Percentiles rank a stretch among this genome's conserved stretches.
Conservation (phyloP, 352 stramenopile genomes). For the Pythium sp. region DNA sequence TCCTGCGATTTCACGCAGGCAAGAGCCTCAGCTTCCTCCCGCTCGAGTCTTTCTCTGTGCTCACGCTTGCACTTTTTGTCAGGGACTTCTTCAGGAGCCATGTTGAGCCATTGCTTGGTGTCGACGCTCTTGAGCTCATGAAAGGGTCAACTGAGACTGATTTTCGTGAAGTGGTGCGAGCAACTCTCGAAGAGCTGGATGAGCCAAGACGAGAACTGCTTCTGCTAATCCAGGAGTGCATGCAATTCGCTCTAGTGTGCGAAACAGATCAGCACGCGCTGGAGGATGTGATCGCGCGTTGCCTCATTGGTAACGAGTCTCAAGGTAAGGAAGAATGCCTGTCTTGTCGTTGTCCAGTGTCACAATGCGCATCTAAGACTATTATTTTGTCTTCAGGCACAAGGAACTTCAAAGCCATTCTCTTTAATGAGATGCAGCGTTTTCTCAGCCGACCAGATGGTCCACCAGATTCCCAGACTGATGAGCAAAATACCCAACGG, state of each 20-base stretch:
- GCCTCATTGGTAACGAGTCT: background rate
- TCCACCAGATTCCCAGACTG: background rate
- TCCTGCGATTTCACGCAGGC: conserved; percentile 8
- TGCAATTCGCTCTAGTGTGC: background rate
- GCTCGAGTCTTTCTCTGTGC: conserved; percentile 18
- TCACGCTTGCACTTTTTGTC: conserved; percentile 6
- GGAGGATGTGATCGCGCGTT: background rate
- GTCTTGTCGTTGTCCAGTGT: background rate
- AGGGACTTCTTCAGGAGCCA: background rate
- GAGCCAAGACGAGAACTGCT: background rate
- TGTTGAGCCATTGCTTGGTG: conserved; percentile 6
- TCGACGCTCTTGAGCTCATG: background rate
- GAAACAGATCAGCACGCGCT: conserved; percentile 7
- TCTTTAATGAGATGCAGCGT: background rate
- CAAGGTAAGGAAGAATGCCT: background rate
- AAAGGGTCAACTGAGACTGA: background rate
- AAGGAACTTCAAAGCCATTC: background rate
- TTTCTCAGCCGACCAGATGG: background rate
- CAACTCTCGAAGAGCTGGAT: background rate
- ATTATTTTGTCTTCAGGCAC: background rate
- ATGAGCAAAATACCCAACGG: background rate
- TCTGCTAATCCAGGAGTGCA: conserved; percentile 2
- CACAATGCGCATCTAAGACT: background rate
- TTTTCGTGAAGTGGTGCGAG: background rate
- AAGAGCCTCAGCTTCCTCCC: conserved; percentile 15